Evolutionary conservation across 768 basidiomycete species (phyloP), one percentile per base, ranked within the genome.

Genomic region (Kondoa subrosea): DNA sequence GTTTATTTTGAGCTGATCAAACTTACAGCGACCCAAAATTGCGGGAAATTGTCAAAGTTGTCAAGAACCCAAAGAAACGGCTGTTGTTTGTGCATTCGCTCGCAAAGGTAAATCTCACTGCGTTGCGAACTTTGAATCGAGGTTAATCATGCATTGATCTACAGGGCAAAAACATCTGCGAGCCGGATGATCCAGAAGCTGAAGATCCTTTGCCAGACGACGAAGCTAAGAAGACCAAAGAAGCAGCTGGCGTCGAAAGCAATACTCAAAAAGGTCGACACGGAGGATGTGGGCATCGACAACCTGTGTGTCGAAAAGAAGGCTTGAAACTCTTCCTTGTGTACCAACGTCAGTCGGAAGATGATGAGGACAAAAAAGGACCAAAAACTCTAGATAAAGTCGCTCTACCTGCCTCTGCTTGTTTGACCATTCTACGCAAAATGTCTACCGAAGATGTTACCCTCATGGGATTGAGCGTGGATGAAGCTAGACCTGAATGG

Each of bases 401-500:
- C 34, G 59, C 66, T 26, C 85, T 93, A 71, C 85, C 87, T 0
- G 87, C 91, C 1, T 84, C 85, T 2, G 91, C 93, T 73, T 88
- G 88, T n/a, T 88, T 91, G 77, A 87, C 87, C 57, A 85, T 89
- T n/a, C 85, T 97, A 77, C 89, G 89, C 79, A 96, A 96, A 83
- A 91, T 97, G 79, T 84, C 89, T 4, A 85, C 91, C 69, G 82
- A 84, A 15, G 93, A 97, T 76, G 82, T 97, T 17, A 83, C 85
- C 71, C 81, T 91, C 30, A 84, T 97, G 71, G 95, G 95, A 40
- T 84, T 97, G 12, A 92, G 88, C 30, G 89, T 91, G 68, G 89
- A 90, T 76, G 97, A 95, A 76, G 93, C 95, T 4, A 85, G 92
- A 56, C 95, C 95, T 1, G 91, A 96, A 74, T 99, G 95, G 95